Base-by-base conservation (phyloP, 2,329 filamentous ascomycete species). In the Claviceps sp. region DNA sequence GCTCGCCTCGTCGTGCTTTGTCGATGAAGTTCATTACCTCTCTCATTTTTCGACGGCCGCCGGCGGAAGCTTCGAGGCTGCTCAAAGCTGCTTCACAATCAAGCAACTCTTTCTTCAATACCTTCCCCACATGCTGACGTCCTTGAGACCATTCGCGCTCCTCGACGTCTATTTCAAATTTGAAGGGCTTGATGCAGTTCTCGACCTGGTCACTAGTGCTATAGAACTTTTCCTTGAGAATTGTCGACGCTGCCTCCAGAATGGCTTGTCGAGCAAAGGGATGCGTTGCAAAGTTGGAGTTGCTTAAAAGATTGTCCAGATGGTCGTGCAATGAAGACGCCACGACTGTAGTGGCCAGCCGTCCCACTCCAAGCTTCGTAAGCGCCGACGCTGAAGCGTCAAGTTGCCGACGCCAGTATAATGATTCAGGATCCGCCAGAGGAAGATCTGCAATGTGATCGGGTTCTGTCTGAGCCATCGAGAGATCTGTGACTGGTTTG, bases 161-260 rank as follows among this genome's bases (percentile, higher is more conserved):
- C 62, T 95, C 89, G 45, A 98, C 83, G 60, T 98, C 93, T 54
- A 98, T 95, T 56, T 96, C 89, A 59, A 91, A 97, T 65, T 98
- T 98, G 74, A 91, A 98, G 0, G 94, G 93, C 68, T 98, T 98
- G 69, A 98, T 94, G 65, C 91, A 98, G 64, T 97, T 97, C 68
- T 98, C 93, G 1, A 98, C 87, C 69, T 97, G 93, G 62, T 98
- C 94, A 56, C 87, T 93, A 1, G 94, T 98, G 68, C 91, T 93
- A 70, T 96, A 97, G 57, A 95, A 95, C 14, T 91, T 78, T 62
- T 98, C 93, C 58, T 93, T 93, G 13, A 98, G 72, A 50, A 98
- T 97, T 26, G 82, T 85, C 0, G 88, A 86, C 1, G 89, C 89
- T 1, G 93, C 90, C 60, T 96, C 89, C 47, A 82, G 86, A 58